These are phyloP conservation scores for Fusarium sublunatum DNA, from an alignment of 2,329 filamentous ascomycete genomes.

Conservation along the genomic window DNA sequence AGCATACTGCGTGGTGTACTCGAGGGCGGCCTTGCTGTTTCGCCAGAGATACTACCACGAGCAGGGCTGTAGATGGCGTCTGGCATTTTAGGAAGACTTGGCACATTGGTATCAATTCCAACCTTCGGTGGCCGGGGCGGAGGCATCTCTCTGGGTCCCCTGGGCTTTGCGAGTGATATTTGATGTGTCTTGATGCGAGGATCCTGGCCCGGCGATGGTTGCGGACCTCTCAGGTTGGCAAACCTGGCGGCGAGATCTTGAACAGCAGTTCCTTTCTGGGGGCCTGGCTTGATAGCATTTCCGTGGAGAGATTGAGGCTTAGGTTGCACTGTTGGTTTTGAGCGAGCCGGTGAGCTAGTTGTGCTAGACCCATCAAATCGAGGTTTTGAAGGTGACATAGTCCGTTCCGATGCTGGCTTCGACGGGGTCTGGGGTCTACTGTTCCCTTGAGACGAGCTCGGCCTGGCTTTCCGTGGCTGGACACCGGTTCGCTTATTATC, in stretches of 20 bases:
- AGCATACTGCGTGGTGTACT: conserved; percentile 73
- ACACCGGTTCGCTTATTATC: conserved; percentile 73
- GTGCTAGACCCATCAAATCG: conserved; percentile 33
- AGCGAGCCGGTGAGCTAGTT: conserved; percentile 44
- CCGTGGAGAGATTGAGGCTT: conserved; percentile 76
- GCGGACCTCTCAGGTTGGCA: conserved; percentile 63
- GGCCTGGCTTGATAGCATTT: conserved; percentile 58
- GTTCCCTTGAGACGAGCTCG: conserved; percentile 31
- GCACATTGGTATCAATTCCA: conserved; percentile 63
- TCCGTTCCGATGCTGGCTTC: conserved; percentile 20
- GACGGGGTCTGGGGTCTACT: conserved; percentile 31
- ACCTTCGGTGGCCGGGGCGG: conserved; percentile 58
- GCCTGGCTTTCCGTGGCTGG: conserved; percentile 51
- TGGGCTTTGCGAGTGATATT: conserved; percentile 53
- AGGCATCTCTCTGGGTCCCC: conserved; percentile 67
- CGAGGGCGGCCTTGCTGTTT: conserved; percentile 72
- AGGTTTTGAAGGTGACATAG: conserved; percentile 25
- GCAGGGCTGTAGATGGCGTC: conserved; percentile 84
- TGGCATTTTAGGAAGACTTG: conserved; percentile 74
- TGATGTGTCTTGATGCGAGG: conserved; percentile 64
- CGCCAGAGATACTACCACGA: conserved; percentile 74
- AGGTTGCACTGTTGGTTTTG: conserved; percentile 67
- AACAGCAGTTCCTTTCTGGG: conserved; percentile 46
- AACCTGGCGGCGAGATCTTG: conserved; percentile 68
- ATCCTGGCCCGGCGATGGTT: conserved; percentile 59